phyloP scores from a whole-genome alignment of 495 filamentous ascomycete genomes.

The Recurvomyces mirabilis region DNA sequence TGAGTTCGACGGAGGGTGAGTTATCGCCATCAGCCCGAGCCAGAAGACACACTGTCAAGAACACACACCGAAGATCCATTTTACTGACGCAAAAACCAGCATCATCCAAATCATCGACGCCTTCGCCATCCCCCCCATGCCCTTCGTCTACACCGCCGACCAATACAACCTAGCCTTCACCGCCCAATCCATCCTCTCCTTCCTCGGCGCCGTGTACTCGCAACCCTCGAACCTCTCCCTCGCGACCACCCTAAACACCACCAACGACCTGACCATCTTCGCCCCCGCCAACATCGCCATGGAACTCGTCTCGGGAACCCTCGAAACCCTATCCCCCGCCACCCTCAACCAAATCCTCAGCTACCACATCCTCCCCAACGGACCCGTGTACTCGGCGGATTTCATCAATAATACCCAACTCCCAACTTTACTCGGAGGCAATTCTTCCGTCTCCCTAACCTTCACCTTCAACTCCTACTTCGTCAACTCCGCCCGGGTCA shows the following conservation, averaged over 20 bases:
- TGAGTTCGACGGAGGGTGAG: not conserved
- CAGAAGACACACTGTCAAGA: too few species aligned
- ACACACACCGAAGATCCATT: not conserved
- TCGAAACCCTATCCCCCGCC: not conserved
- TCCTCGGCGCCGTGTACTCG: constrained; percentile 3
- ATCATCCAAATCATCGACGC: constrained; percentile 1
- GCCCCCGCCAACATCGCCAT: constrained; percentile 2
- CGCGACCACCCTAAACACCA: not conserved
- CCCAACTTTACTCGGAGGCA: not conserved
- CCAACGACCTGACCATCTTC: constrained; percentile 4
- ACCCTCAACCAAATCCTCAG: not conserved
- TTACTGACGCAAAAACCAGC: constrained; percentile 1
- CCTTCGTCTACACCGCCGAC: not conserved
- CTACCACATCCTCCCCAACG: not conserved
- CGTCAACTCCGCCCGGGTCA: constrained; percentile 15
- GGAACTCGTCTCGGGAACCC: not conserved
- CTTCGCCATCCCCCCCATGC: not conserved
- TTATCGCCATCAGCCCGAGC: too few species aligned
- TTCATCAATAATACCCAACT: not conserved
- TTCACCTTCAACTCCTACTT: not conserved
- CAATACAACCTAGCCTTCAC: not conserved
- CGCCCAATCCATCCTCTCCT: not conserved
- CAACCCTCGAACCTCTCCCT: not conserved
- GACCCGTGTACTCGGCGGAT: not conserved
- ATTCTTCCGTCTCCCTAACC: not conserved